phyloP scores from a whole-genome alignment of 768 basidiomycete species.

The Agaricus sinodeliciosus region DNA sequence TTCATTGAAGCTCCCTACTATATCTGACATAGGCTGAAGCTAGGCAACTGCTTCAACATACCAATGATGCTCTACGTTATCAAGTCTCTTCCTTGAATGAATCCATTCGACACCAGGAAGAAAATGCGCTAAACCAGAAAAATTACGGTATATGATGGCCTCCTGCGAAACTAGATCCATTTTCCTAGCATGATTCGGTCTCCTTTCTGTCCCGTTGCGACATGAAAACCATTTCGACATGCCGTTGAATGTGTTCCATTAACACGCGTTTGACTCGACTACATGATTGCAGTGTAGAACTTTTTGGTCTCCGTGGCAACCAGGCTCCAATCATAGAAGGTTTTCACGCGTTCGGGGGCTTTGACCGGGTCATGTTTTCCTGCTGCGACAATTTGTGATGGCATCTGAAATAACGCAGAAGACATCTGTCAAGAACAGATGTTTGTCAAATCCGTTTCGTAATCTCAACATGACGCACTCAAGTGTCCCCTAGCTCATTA shows the following conservation, averaged over 20 bases:
- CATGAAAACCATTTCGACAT: background rate
- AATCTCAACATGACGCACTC: too few species aligned
- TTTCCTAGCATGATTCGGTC: too few species aligned
- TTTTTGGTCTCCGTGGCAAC: slow-evolving; percentile 76
- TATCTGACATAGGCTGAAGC: slow-evolving; percentile 5
- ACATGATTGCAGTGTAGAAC: slow-evolving; percentile 71
- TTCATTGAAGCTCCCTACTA: slow-evolving; percentile 9
- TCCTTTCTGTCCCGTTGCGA: too few species aligned
- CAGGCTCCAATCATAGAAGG: slow-evolving; percentile 83
- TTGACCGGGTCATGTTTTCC: slow-evolving; percentile 67
- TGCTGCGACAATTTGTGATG: slow-evolving; percentile 53
- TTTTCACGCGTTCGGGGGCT: slow-evolving; percentile 73
- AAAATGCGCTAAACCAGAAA: too few species aligned
- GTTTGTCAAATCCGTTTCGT: background rate
- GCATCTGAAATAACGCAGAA: slow-evolving; percentile 79
- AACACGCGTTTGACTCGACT: slow-evolving; percentile 57
- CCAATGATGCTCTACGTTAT: too few species aligned
- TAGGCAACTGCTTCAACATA: too few species aligned
- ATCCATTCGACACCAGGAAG: too few species aligned
- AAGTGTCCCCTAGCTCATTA: too few species aligned
- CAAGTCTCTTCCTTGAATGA: too few species aligned
- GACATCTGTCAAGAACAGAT: slow-evolving; percentile 49
- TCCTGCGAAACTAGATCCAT: too few species aligned
- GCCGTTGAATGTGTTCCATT: slow-evolving; percentile 77
- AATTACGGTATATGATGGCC: too few species aligned